Conservation (phyloP, 2,329 filamentous ascomycete genomes). For the Nothopassalora personata region DNA sequence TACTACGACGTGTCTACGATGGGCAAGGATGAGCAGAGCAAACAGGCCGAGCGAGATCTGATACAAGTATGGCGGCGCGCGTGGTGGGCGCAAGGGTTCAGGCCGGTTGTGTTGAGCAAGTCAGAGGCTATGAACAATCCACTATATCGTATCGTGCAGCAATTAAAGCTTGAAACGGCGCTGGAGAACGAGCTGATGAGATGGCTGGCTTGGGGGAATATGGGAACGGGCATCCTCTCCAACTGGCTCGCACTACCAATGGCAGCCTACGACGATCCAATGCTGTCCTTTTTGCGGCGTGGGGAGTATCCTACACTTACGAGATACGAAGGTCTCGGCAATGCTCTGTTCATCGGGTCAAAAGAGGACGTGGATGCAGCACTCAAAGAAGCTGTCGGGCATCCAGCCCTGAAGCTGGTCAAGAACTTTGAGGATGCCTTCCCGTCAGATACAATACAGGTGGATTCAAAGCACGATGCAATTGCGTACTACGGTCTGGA, state of each 20-base stretch:
- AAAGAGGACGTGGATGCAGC: slow-evolving; percentile 46
- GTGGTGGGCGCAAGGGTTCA: slow-evolving; percentile 94
- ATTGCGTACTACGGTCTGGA: slow-evolving; percentile 72
- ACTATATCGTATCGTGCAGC: slow-evolving; percentile 65
- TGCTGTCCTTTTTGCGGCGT: slow-evolving; percentile 67
- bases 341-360: slow-evolving; percentile 67
- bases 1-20: slow-evolving; percentile 71
- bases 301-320: slow-evolving; percentile 71
- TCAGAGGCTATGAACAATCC: slow-evolving; percentile 80
- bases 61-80: slow-evolving; percentile 84
- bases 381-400: slow-evolving; percentile 38
- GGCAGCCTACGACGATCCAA: slow-evolving; percentile 65
- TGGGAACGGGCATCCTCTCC: slow-evolving; percentile 76
- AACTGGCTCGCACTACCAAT: slow-evolving; percentile 82
- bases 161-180: slow-evolving; percentile 53
- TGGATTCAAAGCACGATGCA: slow-evolving; percentile 60
- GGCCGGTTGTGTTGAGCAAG: slow-evolving; percentile 71
- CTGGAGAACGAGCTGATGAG: slow-evolving; percentile 68
- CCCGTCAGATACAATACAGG: slow-evolving; percentile 54
- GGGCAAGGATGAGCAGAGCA: slow-evolving; percentile 55
- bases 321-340: slow-evolving; percentile 65
- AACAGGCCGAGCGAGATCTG: slow-evolving; percentile 70
- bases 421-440: slow-evolving; percentile 61
- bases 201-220: slow-evolving; percentile 90
- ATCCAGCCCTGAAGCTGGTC: slow-evolving; percentile 53